These are phyloP conservation scores for Blastocrithidia nonstop DNA, from an alignment of 208 protist genomes.

Conservation along the genomic window DNA sequence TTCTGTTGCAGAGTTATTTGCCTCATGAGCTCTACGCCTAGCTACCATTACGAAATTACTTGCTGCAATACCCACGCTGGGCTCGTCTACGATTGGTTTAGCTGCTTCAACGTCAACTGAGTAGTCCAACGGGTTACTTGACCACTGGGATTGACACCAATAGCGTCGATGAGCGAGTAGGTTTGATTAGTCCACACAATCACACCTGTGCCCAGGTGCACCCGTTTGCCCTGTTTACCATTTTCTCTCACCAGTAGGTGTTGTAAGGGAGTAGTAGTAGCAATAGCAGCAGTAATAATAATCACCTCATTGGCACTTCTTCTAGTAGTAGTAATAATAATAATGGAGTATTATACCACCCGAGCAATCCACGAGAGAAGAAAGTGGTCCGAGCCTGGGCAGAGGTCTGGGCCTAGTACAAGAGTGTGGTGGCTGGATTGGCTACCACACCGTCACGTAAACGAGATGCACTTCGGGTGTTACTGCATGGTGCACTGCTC, in stretches of 20 bases:
- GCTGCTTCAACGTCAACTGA: slow-evolving; percentile 66
- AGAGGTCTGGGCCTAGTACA: slow-evolving; percentile 77
- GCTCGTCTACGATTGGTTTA: slow-evolving; percentile 56
- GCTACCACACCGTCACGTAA: slow-evolving; percentile 52
- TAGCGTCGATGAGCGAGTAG: slow-evolving; percentile 36
- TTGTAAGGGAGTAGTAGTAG: slow-evolving; percentile 4
- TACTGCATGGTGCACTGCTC: slow-evolving; percentile 64
- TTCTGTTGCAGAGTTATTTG: slow-evolving; percentile 33
- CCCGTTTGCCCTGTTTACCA: slow-evolving; percentile 64
- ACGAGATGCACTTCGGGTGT: slow-evolving; percentile 56
- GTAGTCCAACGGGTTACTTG: slow-evolving; percentile 61
- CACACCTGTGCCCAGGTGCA: slow-evolving; percentile 61
- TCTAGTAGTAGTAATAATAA: slow-evolving; percentile 9
- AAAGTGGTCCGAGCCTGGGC: slow-evolving; percentile 64
- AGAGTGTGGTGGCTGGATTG: slow-evolving; percentile 29
- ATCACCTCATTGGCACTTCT: slow-evolving; percentile 2
- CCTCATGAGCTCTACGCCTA: slow-evolving; percentile 61
- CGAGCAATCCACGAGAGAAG: slow-evolving; percentile 3
- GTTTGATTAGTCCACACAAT: slow-evolving; percentile 47
- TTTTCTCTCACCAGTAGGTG: slow-evolving; percentile 59
- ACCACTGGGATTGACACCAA: slow-evolving; percentile 53
- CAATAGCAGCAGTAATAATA: neutral
- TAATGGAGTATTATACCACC: slow-evolving; percentile 3
- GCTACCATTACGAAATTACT: slow-evolving; percentile 42
- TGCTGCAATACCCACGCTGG: slow-evolving; percentile 41